Base-by-base conservation (phyloP, 371 early-diverging fungal species). In the Rhizopus stolonifer region DNA sequence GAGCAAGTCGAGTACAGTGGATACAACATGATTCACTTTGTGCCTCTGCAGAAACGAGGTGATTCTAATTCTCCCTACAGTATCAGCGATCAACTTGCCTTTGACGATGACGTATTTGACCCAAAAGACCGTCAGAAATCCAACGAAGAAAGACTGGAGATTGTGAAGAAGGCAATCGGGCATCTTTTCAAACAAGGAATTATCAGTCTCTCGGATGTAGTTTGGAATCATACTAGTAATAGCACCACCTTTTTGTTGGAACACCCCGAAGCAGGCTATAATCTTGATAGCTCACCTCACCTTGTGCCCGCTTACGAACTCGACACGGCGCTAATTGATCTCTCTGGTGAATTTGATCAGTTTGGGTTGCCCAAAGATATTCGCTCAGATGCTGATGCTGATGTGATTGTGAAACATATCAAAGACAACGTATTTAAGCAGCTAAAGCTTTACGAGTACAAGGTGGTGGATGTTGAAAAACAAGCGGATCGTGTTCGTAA, bases 191-290 rank as follows among this genome's bases (percentile, higher is more conserved):
- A 71, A 3, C 82, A 84, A 54, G 87, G 86, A 4, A 81, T 95
- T 25, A 65, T 96, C 32, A 81, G 86, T 49, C 67, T 92, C 42
- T 91, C 94, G 13, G 99, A 98, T 68, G 87, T 98, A 51, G 99
- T 98, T 2, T 97, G 95, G 95, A 98, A 98, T 73, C 99, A 98
- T 65, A 97, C 96, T 6, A 91, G 96, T 23, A 80, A 85, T 69
- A 89, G 95, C 64, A 89, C 91, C 10, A 73, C 64, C 4, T 98
- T 95, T 90, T 82, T 98, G 22, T 70, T 85, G 56, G 84, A 92
- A 24, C 97, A 97, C 66, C 99, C 99, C 3, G 97, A 97, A 69
- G 92, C 95, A 89, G 91, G 96, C 5, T 98, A 95, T 66, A 98
- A 96, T 54, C 69, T 98, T 36, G 73, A 86, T 49, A 98, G 93